These are phyloP conservation scores for Pisolithus microcarpus DNA, from an alignment of 768 basidiomycete species.

Conservation along the genomic window DNA sequence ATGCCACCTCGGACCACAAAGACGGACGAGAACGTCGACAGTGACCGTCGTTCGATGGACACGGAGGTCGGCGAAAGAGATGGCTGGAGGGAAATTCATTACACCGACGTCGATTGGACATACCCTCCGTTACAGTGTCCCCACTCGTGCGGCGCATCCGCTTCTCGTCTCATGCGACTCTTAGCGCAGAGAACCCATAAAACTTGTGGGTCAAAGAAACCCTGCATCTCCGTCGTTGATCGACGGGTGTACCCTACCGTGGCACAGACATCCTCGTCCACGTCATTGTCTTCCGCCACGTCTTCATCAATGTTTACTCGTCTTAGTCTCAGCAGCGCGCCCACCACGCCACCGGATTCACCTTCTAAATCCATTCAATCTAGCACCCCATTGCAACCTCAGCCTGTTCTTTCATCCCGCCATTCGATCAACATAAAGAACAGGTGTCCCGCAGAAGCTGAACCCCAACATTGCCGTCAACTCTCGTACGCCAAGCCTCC, in stretches of 20 bases:
- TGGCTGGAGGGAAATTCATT: slow-evolving; percentile 8
- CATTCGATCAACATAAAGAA: neutral
- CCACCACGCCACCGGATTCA: slow-evolving; percentile 5
- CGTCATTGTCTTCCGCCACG: neutral
- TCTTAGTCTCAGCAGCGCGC: neutral
- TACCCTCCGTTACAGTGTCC: slow-evolving; percentile 13
- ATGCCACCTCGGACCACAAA: neutral
- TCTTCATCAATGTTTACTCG: slow-evolving; percentile 1
- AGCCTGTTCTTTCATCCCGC: neutral
- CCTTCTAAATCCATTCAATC: neutral
- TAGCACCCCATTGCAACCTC: neutral
- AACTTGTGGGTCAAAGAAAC: neutral
- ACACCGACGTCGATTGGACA: slow-evolving; percentile 16
- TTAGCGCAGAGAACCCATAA: slow-evolving; percentile 7
- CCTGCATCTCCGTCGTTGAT: neutral
- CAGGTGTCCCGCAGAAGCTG: slow-evolving; percentile 3
- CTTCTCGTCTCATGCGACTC: slow-evolving; percentile 20
- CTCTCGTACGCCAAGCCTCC: slow-evolving; percentile 17
- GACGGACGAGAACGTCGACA: neutral
- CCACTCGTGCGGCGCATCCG: slow-evolving; percentile 18
- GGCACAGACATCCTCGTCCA: neutral
- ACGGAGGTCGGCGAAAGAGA: slow-evolving; percentile 2
- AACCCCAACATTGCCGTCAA: slow-evolving; percentile 3
- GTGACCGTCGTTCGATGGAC: neutral
- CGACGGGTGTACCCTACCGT: neutral